A percentile compares a stretch with the other conserved stretches of the same genome.
These are phyloP conservation scores for Syzygium jambos DNA, from an alignment of 345 rosid species.

Conservation along the genomic window DNA sequence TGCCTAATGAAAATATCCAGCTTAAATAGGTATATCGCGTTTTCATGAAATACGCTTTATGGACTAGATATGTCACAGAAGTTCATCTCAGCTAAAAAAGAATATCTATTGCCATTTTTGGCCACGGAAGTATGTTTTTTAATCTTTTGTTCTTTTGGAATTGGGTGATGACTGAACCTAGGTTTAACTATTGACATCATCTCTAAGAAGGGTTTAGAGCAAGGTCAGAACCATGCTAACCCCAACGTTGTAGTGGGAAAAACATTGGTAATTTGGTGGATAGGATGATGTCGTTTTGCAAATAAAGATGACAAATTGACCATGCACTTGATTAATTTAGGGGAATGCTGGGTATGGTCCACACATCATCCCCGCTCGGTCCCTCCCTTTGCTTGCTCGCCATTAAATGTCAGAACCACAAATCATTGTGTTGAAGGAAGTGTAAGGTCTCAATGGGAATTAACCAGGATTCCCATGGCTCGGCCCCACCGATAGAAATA, in stretches of 20 bases:
- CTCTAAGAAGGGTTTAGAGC: not conserved
- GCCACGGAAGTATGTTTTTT: not conserved
- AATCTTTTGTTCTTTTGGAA: not conserved
- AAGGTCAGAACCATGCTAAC: not conserved
- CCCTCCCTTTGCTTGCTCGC: not conserved
- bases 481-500: not conserved
- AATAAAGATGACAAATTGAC: not conserved
- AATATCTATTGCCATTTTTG: not conserved
- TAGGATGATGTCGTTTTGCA: not conserved
- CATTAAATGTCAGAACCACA: not conserved
- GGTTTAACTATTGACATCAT: not conserved
- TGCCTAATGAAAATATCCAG: not conserved
- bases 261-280: not conserved
- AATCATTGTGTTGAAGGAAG: not conserved
- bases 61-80: not conserved
- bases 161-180: not conserved
- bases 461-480: not conserved
- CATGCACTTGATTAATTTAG: not conserved
- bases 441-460: not conserved
- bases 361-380: not conserved
- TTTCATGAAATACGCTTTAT: not conserved
- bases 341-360: not conserved
- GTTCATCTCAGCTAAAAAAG: not conserved
- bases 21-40: not conserved
- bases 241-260: not conserved